Conservation (phyloP, 441 rosid species). For the Pelargonium australe region DNA sequence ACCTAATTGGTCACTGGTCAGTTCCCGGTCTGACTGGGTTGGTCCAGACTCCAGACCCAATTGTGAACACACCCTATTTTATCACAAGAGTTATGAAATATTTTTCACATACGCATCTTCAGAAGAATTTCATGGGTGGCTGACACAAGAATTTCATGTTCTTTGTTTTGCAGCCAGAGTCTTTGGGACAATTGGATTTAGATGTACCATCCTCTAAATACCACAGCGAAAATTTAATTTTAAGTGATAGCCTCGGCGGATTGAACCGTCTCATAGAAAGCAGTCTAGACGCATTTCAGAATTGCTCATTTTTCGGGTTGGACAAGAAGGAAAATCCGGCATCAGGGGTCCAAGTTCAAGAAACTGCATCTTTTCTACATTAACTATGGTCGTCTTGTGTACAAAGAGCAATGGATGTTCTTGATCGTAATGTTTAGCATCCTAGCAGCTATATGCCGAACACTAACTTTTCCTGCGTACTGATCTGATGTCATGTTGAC, state of each 20-base stretch:
- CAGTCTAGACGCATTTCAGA: conserved; percentile 90
- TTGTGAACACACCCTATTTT: too few species aligned
- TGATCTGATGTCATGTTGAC: too few species aligned
- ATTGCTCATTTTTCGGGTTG: conserved; percentile 65
- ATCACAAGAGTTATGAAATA: too few species aligned
- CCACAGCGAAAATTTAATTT: conserved; percentile 53
- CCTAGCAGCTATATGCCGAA: too few species aligned
- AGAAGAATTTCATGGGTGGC: too few species aligned
- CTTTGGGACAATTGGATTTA: conserved; percentile 74
- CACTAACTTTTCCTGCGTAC: too few species aligned
- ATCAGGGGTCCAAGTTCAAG: conserved; percentile 44
- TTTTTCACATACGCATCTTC: too few species aligned
- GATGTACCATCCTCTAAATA: conserved; percentile 67
- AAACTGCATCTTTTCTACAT: conserved; percentile 27
- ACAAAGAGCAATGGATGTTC: too few species aligned
- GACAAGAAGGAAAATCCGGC: conserved; percentile 64
- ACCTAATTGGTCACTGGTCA: too few species aligned
- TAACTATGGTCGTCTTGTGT: not conserved
- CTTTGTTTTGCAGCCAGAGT: conserved; percentile 61
- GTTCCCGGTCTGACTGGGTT: too few species aligned
- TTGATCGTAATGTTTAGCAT: too few species aligned
- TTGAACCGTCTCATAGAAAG: conserved; percentile 82
- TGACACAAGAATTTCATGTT: conserved; percentile 15
- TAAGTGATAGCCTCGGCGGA: conserved; percentile 76
- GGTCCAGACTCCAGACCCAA: too few species aligned